phyloP scores from a whole-genome alignment of 345 rosid species.

The Balakata baccata region DNA sequence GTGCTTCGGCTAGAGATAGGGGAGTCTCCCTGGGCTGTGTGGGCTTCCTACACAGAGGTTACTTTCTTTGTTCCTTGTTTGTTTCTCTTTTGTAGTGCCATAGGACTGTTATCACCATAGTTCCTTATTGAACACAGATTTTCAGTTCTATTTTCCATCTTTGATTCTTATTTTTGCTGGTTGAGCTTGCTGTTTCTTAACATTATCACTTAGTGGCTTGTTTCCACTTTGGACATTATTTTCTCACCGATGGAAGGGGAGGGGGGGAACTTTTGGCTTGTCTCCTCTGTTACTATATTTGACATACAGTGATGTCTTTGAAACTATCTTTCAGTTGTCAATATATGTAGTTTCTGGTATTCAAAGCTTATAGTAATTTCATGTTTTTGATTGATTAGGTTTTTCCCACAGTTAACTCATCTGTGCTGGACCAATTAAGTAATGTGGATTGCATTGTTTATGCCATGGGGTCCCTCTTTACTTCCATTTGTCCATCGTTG shows the following conservation, averaged over 20 bases:
- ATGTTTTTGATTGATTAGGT: conserved; percentile 45
- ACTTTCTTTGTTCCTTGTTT: too few species aligned
- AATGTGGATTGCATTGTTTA: conserved; percentile 81
- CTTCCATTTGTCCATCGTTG: conserved; percentile 91
- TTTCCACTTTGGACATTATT: not conserved
- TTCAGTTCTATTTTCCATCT: too few species aligned
- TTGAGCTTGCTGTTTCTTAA: too few species aligned
- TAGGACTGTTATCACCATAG: too few species aligned
- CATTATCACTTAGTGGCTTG: not conserved
- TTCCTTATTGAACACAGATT: too few species aligned
- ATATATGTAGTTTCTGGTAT: conserved; percentile 1
- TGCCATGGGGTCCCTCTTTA: conserved; percentile 97
- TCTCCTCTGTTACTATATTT: not conserved
- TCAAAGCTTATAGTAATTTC: not conserved
- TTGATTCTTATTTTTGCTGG: too few species aligned
- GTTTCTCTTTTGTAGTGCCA: too few species aligned
- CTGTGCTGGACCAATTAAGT: conserved; percentile 74
- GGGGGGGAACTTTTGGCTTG: not conserved
- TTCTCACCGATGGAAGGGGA: not conserved
- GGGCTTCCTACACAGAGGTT: too few species aligned
- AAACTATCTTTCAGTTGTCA: not conserved
- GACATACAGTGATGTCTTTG: not conserved
- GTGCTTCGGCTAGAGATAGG: too few species aligned
- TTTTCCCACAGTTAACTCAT: conserved; percentile 68
- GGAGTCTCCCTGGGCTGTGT: too few species aligned